phyloP scores from a whole-genome alignment of 352 stramenopile species.

The Bremia lactucae region DNA sequence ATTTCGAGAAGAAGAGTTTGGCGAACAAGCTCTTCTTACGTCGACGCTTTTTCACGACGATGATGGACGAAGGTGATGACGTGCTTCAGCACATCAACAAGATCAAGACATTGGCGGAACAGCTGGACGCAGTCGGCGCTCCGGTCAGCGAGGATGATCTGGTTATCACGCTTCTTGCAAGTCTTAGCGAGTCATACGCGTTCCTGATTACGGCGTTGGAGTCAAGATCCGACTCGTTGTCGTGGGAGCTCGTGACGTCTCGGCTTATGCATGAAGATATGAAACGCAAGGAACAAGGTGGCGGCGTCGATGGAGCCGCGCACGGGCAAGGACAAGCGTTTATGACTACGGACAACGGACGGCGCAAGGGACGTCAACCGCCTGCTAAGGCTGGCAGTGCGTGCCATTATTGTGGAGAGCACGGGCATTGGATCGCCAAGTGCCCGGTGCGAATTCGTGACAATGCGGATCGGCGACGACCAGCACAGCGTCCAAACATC shows the following conservation, averaged over 20 bases:
- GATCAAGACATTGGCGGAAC: no score
- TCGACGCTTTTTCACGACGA: slow-evolving; percentile 17
- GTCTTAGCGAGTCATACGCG: slow-evolving; percentile 15
- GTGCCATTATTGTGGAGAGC: slow-evolving; percentile 4
- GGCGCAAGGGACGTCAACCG: neutral
- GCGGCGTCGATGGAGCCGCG: neutral
- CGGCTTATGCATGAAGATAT: slow-evolving; percentile 6
- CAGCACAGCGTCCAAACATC: no score
- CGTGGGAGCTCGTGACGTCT: slow-evolving; percentile 10
- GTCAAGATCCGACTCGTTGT: slow-evolving; percentile 7
- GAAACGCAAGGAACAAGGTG: slow-evolving; percentile 8
- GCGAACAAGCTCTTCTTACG: slow-evolving; percentile 18
- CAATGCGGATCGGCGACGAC: neutral
- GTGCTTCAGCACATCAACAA: slow-evolving; percentile 16
- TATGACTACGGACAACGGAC: slow-evolving; percentile 1
- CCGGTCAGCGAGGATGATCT: slow-evolving; percentile 11
- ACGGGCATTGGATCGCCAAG: slow-evolving; percentile 6
- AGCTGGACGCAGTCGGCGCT: neutral
- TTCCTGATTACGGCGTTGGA: slow-evolving; percentile 21
- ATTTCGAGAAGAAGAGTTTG: slow-evolving; percentile 18
- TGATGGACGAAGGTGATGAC: slow-evolving; percentile 17
- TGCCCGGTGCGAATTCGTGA: neutral
- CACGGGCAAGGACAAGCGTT: neutral
- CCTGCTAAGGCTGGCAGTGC: neutral
- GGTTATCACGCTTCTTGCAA: slow-evolving; percentile 13